Evolutionary conservation across 2,329 filamentous ascomycete species (phyloP), one percentile per base, ranked within the genome.

Genomic region (Metarhizium rileyi): DNA sequence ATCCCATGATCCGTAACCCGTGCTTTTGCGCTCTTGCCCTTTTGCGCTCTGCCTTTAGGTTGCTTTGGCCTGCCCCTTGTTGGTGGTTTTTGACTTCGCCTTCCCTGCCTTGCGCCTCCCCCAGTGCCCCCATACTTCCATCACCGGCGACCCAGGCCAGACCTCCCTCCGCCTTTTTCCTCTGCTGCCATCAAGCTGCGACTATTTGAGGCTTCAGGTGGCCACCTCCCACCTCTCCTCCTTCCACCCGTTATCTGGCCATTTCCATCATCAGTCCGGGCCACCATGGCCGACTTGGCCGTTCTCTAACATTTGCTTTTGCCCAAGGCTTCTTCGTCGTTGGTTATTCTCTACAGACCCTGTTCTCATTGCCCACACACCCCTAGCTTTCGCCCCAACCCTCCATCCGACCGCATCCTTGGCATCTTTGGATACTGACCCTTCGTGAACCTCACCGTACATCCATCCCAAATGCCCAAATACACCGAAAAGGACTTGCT

Each of bases 401-500:
- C 41, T 23, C 42, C 44, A 36, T 46, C 35, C 33, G 43, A 33
- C 4, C 47, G 12, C 47, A 23, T 38, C 35, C 18, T 8, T 18
- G 30, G 10, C 43, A 30, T 20, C 35, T 50, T 36, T 47, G 5
- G 14, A 18, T 20, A 36, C n/a, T n/a, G 36, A 49, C 26, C 40
- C 38, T 44, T 27, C 6, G 20, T 42, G 42, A 45, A 26, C 41
- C 41, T 28, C 38, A 42, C 28, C 20, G 26, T 27, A 35, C 43
- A 46, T 27, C 40, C 47, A 47, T 28, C 50, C 48, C 38, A 44
- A 46, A 53, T 53, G 51, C 45, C 51, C 28, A 53, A 51, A 27
- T 53, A 53, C 49, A 53, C 48, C 10, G 51, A 53, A 44, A 50
- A 46, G 26, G 51, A 53, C 43, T 44, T 53, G 38, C 51, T 51